Percentiles rank a stretch among this genome's conserved stretches.
These are phyloP conservation scores for Capsicum chinense DNA, from an alignment of 257 asterid genomes.

Conservation along the genomic window DNA sequence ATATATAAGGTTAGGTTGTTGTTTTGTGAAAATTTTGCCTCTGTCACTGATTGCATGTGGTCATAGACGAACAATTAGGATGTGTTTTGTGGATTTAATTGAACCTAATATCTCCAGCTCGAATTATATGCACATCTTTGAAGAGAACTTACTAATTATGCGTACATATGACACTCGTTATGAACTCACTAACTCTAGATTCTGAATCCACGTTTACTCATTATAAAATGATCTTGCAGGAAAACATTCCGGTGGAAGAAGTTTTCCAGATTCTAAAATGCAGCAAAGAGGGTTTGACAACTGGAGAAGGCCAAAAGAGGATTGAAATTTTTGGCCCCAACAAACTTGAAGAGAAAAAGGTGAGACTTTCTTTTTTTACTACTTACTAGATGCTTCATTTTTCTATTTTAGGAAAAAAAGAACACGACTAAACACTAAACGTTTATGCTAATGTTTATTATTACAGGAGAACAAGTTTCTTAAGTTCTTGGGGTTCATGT, in stretches of 20 bases:
- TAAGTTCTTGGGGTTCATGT: constrained; percentile 77
- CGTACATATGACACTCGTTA: background rate
- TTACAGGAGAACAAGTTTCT: constrained; percentile 68
- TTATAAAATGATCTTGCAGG: constrained; percentile 42
- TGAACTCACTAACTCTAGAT: background rate
- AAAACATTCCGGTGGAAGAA: constrained; percentile 66
- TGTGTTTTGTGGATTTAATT: background rate
- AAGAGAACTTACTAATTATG: background rate
- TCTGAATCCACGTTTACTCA: background rate
- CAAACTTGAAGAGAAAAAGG: constrained; percentile 82
- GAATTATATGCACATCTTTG: background rate
- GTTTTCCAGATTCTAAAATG: constrained; percentile 68
- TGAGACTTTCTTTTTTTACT: background rate
- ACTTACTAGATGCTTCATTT: background rate
- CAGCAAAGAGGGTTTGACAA: constrained; percentile 57
- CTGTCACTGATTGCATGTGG: too few relatives aligned
- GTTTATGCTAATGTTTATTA: background rate
- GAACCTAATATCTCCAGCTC: background rate
- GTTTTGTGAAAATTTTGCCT: background rate
- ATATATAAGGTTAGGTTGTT: background rate
- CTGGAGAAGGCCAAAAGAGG: constrained; percentile 55
- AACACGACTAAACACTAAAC: background rate
- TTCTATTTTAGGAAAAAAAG: background rate
- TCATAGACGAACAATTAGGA: background rate
- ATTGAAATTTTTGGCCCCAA: constrained; percentile 67